Evolutionary conservation across 768 basidiomycete genomes (phyloP).

Genomic region (Hericium alpestre): DNA sequence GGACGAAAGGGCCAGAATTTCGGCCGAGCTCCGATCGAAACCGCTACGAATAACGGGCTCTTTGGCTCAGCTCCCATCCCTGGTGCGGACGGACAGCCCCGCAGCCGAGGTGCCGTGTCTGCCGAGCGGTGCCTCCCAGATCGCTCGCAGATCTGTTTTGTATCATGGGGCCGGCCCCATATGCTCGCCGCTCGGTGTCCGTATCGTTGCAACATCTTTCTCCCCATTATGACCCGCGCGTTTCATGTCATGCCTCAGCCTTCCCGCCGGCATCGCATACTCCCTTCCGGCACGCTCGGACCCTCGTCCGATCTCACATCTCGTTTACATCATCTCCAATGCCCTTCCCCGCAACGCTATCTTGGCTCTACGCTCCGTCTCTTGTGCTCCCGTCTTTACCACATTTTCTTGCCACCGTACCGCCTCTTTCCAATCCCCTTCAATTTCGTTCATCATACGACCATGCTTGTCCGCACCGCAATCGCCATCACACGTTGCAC

Average conservation of each 20-base stretch:
- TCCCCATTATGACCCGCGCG: not conserved
- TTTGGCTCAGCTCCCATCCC: no score
- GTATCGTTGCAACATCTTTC: not conserved
- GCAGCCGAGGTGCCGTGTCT: not conserved
- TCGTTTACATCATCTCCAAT: not conserved
- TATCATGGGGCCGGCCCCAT: not conserved
- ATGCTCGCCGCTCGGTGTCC: not conserved
- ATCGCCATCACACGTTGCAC: no score
- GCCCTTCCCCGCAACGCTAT: not conserved
- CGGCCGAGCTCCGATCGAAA: no score
- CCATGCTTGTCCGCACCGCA: no score
- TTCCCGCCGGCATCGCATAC: not conserved
- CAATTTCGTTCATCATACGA: no score
- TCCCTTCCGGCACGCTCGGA: not conserved
- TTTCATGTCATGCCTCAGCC: not conserved
- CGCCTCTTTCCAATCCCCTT: no score
- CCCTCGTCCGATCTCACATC: not conserved
- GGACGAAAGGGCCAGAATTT: no score
- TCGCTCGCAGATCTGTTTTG: not conserved
- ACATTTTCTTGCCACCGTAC: no score
- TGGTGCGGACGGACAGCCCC: not conserved
- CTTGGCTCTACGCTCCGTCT: no score
- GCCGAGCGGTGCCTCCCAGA: not conserved
- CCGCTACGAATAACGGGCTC: no score
- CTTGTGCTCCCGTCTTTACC: no score